These are phyloP conservation scores for Panaeolus cyanescens DNA, from an alignment of 768 basidiomycete species.

Conservation along the genomic window DNA sequence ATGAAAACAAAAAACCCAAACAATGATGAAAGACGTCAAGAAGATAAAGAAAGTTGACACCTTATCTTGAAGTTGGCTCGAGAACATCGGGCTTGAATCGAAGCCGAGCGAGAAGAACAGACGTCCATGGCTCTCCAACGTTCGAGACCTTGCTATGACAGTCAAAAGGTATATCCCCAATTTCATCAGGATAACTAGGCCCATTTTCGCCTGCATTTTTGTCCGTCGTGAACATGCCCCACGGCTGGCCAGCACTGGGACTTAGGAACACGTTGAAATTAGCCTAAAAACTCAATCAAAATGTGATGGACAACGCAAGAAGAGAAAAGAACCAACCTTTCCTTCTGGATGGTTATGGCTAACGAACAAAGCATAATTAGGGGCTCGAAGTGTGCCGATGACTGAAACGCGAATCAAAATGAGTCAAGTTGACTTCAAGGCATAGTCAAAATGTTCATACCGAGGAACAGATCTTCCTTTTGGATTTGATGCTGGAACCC, in stretches of 20 bases:
- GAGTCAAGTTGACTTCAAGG: not conserved
- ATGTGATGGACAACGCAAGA: not conserved
- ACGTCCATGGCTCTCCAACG: constrained; percentile 47
- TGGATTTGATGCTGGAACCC: constrained; percentile 47
- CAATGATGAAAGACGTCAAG: not conserved
- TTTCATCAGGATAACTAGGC: constrained; percentile 44
- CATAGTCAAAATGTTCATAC: constrained; percentile 23
- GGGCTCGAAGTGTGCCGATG: constrained; percentile 70
- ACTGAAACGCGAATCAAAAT: constrained; percentile 31
- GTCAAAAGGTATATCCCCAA: constrained; percentile 29
- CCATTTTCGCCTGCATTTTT: constrained; percentile 46
- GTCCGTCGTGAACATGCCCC: constrained; percentile 75
- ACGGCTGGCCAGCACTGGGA: constrained; percentile 55
- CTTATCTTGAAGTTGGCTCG: constrained; percentile 48
- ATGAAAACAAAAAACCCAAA: not conserved
- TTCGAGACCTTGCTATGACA: constrained; percentile 59
- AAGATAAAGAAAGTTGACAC: not conserved
- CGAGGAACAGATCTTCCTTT: constrained; percentile 62
- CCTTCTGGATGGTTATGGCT: constrained; percentile 62
- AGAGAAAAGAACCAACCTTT: constrained; percentile 27
- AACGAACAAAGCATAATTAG: constrained; percentile 76
- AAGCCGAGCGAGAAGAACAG: constrained; percentile 63
- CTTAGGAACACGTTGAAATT: constrained; percentile 72
- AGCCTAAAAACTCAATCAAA: constrained; percentile 32
- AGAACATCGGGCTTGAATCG: constrained; percentile 63